phyloP scores from a whole-genome alignment of 1,284 basidiomycete species.

The Ceratobasidium sp. region DNA sequence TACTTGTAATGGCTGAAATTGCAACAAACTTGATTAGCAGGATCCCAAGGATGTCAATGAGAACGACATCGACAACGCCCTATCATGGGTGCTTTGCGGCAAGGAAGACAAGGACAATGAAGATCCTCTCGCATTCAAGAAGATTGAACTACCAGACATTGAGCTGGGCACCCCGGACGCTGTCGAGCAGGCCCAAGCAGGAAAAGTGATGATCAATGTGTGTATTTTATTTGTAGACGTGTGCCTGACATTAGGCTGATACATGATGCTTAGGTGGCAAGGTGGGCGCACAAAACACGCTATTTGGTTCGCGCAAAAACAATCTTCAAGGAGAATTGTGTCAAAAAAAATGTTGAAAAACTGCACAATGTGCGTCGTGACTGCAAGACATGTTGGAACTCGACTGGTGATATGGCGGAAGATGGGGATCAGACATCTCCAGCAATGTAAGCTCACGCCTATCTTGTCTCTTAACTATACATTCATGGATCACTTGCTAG shows the following conservation, averaged over 20 bases:
- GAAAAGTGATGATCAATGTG: constrained; percentile 1
- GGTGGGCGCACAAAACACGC: neutral
- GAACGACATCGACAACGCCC: neutral
- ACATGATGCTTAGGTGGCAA: neutral
- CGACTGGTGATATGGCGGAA: neutral
- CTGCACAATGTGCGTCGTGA: constrained; percentile 11
- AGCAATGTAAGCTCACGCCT: neutral
- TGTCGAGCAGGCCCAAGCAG: neutral
- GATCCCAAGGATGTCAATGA: neutral
- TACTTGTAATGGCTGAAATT: neutral
- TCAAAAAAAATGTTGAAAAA: neutral
- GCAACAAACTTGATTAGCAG: neutral
- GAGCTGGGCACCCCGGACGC: neutral
- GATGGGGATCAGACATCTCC: neutral
- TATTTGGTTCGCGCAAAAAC: neutral
- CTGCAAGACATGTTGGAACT: constrained; percentile 7
- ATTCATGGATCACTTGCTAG: neutral
- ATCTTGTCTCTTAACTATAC: neutral
- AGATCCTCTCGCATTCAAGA: neutral
- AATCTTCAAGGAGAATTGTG: neutral
- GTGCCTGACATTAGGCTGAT: neutral
- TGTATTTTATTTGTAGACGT: neutral
- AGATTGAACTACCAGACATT: constrained; percentile 1
- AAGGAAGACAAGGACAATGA: constrained; percentile 2
- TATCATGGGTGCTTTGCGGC: neutral